A percentile compares a stretch with the other conserved stretches of the same genome.
phyloP scores from a whole-genome alignment of 2,329 filamentous ascomycete genomes.

The Pyricularia sp. region DNA sequence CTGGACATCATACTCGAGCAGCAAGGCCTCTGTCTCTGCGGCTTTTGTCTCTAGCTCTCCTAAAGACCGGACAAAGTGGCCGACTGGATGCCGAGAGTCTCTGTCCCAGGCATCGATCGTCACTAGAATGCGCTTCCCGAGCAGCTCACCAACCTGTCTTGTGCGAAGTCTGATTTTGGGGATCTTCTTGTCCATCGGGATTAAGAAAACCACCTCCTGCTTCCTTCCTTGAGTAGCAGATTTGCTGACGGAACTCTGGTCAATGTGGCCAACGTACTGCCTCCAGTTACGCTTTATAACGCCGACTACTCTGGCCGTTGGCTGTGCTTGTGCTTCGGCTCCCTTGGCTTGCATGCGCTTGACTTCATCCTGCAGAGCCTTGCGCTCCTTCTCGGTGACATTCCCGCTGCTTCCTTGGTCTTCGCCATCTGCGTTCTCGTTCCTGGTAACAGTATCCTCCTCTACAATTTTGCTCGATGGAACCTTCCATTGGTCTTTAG shows the following conservation, averaged over 20 bases:
- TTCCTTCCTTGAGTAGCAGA: constrained; percentile 67
- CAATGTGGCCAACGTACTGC: constrained; percentile 94
- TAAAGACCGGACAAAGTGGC: constrained; percentile 87
- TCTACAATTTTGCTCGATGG: constrained; percentile 94
- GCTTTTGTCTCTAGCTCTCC: constrained; percentile 93
- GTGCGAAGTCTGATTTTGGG: constrained; percentile 93
- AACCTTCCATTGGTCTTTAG: constrained; percentile 93
- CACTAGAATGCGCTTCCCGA: constrained; percentile 86
- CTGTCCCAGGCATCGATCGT: constrained; percentile 94
- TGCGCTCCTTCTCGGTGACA: constrained; percentile 77
- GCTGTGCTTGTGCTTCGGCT: constrained; percentile 71
- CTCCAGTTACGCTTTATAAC: constrained; percentile 95
- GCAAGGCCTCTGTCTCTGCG: constrained; percentile 90
- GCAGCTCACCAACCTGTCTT: constrained; percentile 75
- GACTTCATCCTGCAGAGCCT: constrained; percentile 83
- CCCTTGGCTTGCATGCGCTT: constrained; percentile 72
- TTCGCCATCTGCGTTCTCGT: constrained; percentile 80
- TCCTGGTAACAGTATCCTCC: constrained; percentile 81
- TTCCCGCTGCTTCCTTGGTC: constrained; percentile 65
- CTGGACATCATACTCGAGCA: constrained; percentile 95
- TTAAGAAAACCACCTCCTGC: constrained; percentile 87
- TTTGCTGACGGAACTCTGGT: constrained; percentile 72
- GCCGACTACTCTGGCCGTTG: constrained; percentile 86
- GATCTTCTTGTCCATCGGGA: constrained; percentile 97
- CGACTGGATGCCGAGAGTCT: constrained; percentile 83